Evolutionary conservation across 495 filamentous ascomycete species (phyloP).

Genomic region (Daldinia childiae): DNA sequence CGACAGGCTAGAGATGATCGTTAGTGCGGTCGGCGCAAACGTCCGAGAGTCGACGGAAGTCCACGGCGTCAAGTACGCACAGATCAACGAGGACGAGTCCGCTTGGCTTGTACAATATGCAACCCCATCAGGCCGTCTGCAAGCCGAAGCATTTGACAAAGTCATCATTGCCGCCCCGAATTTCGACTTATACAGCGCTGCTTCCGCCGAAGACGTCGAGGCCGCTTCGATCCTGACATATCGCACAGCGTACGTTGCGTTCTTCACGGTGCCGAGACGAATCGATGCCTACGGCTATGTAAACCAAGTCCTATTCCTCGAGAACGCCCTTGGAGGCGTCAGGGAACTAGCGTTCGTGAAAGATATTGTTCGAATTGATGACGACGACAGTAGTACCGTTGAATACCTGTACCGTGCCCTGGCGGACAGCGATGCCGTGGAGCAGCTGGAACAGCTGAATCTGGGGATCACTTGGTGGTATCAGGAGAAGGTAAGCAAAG

Average conservation of each 20-base stretch:
- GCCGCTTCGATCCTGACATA: conserved; percentile 24
- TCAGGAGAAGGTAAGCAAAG: conserved; percentile 35
- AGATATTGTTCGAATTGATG: conserved; percentile 19
- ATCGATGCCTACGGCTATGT: conserved; percentile 21
- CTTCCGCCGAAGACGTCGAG: conserved; percentile 25
- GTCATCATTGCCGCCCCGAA: conserved; percentile 39
- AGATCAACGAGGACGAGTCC: conserved; percentile 14
- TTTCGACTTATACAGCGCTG: conserved; percentile 26
- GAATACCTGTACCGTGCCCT: conserved; percentile 44
- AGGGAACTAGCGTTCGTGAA: conserved; percentile 37
- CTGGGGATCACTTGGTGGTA: conserved; percentile 37
- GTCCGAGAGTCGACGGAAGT: conserved; percentile 36
- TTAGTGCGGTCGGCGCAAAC: conserved; percentile 1
- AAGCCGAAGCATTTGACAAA: conserved; percentile 38
- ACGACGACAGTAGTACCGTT: conserved; percentile 2
- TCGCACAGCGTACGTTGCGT: conserved; percentile 29
- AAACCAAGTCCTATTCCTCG: conserved; percentile 36
- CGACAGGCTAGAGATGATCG: conserved; percentile 36
- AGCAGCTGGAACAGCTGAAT: conserved; percentile 18
- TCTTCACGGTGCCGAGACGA: conserved; percentile 35
- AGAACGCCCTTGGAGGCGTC: conserved; percentile 18
- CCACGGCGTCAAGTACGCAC: conserved; percentile 17
- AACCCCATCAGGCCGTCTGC: neutral
- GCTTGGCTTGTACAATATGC: conserved; percentile 38
- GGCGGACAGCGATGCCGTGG: conserved; percentile 19